Evolutionary conservation across 163 green algal species (phyloP), one percentile per base, ranked within the genome.

Genomic region (Picocystis sp.): DNA sequence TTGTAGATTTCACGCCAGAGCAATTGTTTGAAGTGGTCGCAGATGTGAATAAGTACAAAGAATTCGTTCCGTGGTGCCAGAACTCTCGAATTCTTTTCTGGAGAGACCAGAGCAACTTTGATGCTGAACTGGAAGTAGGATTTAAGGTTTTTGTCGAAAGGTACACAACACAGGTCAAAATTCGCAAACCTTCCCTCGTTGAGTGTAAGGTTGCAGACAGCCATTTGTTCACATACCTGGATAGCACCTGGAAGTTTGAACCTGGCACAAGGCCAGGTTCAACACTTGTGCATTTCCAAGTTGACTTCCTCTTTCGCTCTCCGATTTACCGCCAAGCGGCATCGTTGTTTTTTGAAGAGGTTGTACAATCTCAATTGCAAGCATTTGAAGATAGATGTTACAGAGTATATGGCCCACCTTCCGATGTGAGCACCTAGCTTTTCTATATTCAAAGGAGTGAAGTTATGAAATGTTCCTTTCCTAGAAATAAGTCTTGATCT

Each of bases 31-130:
- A 66, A 2, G 83, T 96, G 2, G 87, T 96, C 14, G 72, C 83
- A 0, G 66, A 71, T 1, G 85, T 96, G 24, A 71, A 87, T 22
- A 29, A 84, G 22, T 96, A 96, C 60, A 22, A 69, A 21, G 53
- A 83, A 49, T 96, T 95, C 70, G 82, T 96, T 38, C 87, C 87
- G 0, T 96, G 85, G 82, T 96, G 87, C 57, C 60, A 79, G 45
- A 56, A 55, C 15, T 86, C 71, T 1, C 57, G 58, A 5, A 64
- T 94, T 11, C 46, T 70, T 38, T 42, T 43, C 46, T 79, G 2
- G 47, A 57, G 19, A 58, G 49, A 69, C 19, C 21, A 41, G n/a
- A 57, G 44, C 29, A 80, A 80, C 51, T 62, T 95, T 53, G 81
- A 94, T 43, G 87, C 87, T 9, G 87, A 96, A 71, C 73, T 96